These are phyloP conservation scores for Sherardia arvensis DNA, from an alignment of 257 asterid species.

Conservation along the genomic window DNA sequence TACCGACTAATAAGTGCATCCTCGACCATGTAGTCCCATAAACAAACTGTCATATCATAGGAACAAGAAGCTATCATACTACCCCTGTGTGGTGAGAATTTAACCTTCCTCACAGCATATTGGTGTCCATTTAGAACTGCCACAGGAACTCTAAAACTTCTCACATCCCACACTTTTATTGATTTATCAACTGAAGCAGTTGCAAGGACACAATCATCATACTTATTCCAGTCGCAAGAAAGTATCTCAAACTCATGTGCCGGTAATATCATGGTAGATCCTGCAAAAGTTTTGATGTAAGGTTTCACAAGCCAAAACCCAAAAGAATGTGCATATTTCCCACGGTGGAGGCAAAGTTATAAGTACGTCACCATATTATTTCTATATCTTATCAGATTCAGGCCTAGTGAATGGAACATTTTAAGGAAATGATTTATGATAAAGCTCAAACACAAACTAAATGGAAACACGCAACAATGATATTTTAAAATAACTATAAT, in stretches of 20 bases:
- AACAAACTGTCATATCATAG: conserved; percentile 83
- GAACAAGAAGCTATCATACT: conserved; percentile 79
- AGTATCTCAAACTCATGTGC: conserved; percentile 91
- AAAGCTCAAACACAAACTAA: background rate
- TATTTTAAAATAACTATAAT: background rate
- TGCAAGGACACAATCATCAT: conserved; percentile 85
- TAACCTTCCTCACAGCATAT: conserved; percentile 91
- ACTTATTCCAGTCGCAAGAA: conserved; percentile 94
- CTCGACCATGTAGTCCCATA: conserved; percentile 97
- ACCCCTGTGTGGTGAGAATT: conserved; percentile 84
- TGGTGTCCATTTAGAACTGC: conserved; percentile 89
- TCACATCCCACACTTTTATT: conserved; percentile 90
- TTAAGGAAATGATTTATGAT: background rate
- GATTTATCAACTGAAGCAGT: conserved; percentile 90
- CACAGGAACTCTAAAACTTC: conserved; percentile 75
- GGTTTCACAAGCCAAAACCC: background rate
- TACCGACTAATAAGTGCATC: conserved; percentile 81
- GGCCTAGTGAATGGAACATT: background rate
- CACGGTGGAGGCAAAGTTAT: background rate
- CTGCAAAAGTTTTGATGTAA: conserved; percentile 25
- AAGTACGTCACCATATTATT: background rate
- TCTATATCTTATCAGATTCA: background rate
- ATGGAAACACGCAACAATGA: background rate
- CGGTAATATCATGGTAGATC: conserved; percentile 94
- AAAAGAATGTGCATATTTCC: background rate